phyloP scores from a whole-genome alignment of 176 grass and related monocot species.

The Hyparrhenia diplandra region DNA sequence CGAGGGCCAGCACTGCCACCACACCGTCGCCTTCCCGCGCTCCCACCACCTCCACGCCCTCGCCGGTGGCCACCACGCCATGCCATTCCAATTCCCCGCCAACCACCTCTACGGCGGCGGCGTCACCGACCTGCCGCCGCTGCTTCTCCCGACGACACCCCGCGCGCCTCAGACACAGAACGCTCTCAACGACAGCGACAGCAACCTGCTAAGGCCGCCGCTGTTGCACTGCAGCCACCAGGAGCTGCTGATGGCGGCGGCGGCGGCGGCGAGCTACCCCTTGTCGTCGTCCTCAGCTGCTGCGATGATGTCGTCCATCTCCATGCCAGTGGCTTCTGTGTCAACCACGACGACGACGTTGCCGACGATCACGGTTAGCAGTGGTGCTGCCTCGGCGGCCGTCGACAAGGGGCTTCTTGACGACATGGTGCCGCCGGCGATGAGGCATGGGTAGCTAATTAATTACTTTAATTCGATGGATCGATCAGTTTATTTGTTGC shows the following conservation, averaged over 20 bases:
- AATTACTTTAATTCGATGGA: background rate
- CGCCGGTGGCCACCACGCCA: slow-evolving; percentile 11
- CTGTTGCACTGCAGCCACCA: slow-evolving; percentile 21
- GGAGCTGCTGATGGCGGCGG: background rate
- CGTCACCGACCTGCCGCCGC: background rate
- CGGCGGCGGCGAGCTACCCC: background rate
- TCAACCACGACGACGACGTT: background rate
- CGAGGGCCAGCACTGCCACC: slow-evolving; percentile 83
- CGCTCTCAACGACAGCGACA: background rate
- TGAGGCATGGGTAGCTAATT: slow-evolving; percentile 40
- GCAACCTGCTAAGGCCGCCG: background rate
- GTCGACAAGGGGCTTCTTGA: slow-evolving; percentile 61
- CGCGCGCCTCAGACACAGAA: background rate
- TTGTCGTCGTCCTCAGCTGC: background rate
- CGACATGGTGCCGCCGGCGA: slow-evolving; percentile 75
- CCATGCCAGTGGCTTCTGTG: background rate
- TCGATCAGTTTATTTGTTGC: background rate
- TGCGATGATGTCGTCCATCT: background rate
- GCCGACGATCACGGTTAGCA: background rate
- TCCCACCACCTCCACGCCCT: slow-evolving; percentile 32
- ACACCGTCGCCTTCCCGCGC: slow-evolving; percentile 49
- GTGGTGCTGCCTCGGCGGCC: background rate
- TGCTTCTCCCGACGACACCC: background rate
- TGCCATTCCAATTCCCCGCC: background rate
- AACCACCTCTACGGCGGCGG: slow-evolving; percentile 12